A percentile compares a stretch with the other conserved stretches of the same genome.
Conservation (phyloP, 2,329 filamentous ascomycete genomes). For the Domatiomyces globalis region DNA sequence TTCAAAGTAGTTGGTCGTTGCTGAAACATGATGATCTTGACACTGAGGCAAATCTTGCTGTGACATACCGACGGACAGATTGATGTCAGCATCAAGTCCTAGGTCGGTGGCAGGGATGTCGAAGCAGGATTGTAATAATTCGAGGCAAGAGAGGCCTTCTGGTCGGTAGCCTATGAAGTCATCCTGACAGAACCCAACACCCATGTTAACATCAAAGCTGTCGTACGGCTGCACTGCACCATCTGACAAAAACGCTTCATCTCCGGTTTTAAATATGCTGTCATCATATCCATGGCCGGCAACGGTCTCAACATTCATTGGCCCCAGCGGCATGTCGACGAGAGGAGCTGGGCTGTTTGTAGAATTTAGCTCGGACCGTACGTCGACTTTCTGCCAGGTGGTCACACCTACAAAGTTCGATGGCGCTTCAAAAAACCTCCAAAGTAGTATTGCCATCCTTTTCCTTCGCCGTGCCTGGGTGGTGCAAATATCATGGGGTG, state of each 20-base stretch:
- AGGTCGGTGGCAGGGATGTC: background rate
- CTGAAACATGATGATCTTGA: background rate
- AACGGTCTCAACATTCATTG: background rate
- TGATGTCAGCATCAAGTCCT: conserved; percentile 1
- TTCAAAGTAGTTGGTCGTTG: conserved; percentile 6
- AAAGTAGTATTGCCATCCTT: conserved; percentile 31
- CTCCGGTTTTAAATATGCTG: background rate
- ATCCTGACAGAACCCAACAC: conserved; percentile 11
- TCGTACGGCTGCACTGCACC: conserved; percentile 1
- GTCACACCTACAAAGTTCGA: conserved; percentile 29
- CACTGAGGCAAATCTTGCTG: background rate
- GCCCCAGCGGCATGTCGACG: background rate
- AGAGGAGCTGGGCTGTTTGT: conserved; percentile 26
- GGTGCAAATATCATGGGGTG: conserved; percentile 19
- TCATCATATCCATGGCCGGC: conserved; percentile 1
- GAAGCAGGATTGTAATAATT: conserved; percentile 1
- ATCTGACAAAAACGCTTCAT: background rate
- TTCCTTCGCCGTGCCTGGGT: conserved; percentile 16
- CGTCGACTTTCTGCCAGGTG: conserved; percentile 31
- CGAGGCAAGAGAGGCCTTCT: background rate
- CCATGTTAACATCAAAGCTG: conserved; percentile 4
- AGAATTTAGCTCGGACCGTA: conserved; percentile 24
- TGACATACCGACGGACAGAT: background rate
- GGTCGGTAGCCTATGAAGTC: conserved; percentile 3
- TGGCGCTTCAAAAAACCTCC: conserved; percentile 33